These are phyloP conservation scores for Fusarium scirpi DNA, from an alignment of 2,329 filamentous ascomycete genomes.

Conservation along the genomic window DNA sequence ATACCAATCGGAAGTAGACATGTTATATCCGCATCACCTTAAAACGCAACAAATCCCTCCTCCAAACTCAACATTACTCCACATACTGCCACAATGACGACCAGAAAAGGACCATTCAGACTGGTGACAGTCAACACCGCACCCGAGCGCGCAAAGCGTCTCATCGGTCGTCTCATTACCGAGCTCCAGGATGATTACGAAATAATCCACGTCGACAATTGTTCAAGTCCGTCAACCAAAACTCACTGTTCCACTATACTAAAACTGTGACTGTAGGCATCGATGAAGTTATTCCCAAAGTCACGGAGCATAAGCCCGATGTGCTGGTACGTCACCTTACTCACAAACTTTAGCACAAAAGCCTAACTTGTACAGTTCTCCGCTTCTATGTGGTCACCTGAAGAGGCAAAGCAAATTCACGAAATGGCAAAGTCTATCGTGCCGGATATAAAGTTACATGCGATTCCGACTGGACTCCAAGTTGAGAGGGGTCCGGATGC, in stretches of 20 bases:
- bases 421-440: conserved; percentile 22
- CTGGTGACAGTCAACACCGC: conserved; percentile 15
- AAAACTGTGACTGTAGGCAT: neutral
- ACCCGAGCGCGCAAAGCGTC: conserved; percentile 14
- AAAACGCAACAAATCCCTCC: neutral
- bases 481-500: conserved; percentile 15
- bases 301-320: conserved; percentile 10
- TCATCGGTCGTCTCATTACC: conserved; percentile 11
- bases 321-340: neutral
- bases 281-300: conserved; percentile 19
- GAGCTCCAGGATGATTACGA: conserved; percentile 15
- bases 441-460: conserved; percentile 11
- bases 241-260: neutral
- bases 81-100: neutral
- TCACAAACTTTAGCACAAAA: fast-evolving
- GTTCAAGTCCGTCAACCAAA: neutral
- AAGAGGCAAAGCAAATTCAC: conserved; percentile 18
- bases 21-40: neutral
- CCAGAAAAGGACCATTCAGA: conserved; percentile 12
- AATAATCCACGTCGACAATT: conserved; percentile 18
- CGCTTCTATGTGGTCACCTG: conserved; percentile 14
- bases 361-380: neutral
- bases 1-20: neutral
- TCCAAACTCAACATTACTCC: neutral
- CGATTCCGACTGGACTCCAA: conserved; percentile 14